Conservation (phyloP, 2,329 filamentous ascomycete genomes). For the Trichoderma sp. region DNA sequence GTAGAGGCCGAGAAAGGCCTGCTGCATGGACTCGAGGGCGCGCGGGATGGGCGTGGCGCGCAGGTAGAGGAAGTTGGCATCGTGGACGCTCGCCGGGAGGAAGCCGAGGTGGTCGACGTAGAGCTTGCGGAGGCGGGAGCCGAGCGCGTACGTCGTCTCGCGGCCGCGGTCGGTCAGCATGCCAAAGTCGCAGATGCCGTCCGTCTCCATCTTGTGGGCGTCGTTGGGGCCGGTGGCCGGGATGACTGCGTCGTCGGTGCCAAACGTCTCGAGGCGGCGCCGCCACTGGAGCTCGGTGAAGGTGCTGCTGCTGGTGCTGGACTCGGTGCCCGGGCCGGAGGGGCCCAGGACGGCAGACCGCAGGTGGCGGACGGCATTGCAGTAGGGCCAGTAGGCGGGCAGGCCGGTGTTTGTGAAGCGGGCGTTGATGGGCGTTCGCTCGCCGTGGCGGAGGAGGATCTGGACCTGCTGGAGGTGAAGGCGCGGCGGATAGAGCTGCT, state of each 20-base stretch:
- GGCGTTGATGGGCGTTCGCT: constrained; percentile 81
- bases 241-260: constrained; percentile 66
- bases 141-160: constrained; percentile 69
- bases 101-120: constrained; percentile 76
- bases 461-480: constrained; percentile 89
- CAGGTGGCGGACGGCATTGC: constrained; percentile 72
- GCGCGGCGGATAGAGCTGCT: constrained; percentile 74
- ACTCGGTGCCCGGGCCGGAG: constrained; percentile 32
- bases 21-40: constrained; percentile 75
- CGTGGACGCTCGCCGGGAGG: constrained; percentile 62
- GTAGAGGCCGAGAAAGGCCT: constrained; percentile 75
- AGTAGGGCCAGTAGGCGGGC: constrained; percentile 85
- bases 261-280: constrained; percentile 82
- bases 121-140: constrained; percentile 66
- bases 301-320: constrained; percentile 29
- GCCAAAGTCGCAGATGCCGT: constrained; percentile 77
- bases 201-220: constrained; percentile 54
- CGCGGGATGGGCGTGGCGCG: constrained; percentile 74
- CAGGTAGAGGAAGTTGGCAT: constrained; percentile 66
- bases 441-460: constrained; percentile 77
- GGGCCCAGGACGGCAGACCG: constrained; percentile 53
- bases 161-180: constrained; percentile 76
- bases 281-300: constrained; percentile 60
- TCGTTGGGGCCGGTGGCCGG: constrained; percentile 67
- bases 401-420: constrained; percentile 80